Percentiles rank a stretch among this genome's conserved stretches.
phyloP scores from a whole-genome alignment of 2,329 filamentous ascomycete species.

The Pyricularia sp. region DNA sequence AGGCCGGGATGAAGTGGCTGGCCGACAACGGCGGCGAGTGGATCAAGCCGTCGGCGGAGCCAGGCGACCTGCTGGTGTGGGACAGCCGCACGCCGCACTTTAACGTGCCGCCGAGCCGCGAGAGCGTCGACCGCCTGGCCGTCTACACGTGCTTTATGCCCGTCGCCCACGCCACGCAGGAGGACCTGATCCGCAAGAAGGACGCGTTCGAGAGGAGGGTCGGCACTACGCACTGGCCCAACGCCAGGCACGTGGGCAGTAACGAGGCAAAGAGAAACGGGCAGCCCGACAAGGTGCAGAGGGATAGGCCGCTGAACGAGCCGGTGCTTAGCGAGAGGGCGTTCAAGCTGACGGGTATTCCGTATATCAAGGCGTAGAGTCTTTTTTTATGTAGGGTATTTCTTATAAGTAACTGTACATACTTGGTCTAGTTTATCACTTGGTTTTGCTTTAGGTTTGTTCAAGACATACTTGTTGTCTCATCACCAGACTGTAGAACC shows the following conservation, averaged over 20 bases:
- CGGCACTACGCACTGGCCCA: conserved; percentile 34
- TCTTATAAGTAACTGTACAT: background rate
- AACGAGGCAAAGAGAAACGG: conserved; percentile 14
- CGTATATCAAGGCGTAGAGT: conserved; percentile 22
- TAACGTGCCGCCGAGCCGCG: conserved; percentile 23
- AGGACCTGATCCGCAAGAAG: conserved; percentile 30
- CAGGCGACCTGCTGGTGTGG: conserved; percentile 32
- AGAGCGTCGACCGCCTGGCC: conserved; percentile 19
- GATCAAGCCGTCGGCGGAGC: conserved; percentile 25
- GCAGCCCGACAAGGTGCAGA: conserved; percentile 21
- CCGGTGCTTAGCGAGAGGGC: conserved; percentile 28
- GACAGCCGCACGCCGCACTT: conserved; percentile 31
- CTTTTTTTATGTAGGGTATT: background rate
- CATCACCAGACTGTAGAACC: too few species aligned
- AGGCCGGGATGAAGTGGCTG: conserved; percentile 26
- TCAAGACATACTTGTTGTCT: too few species aligned
- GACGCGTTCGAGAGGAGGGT: conserved; percentile 26
- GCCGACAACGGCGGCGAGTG: conserved; percentile 16
- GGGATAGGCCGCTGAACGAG: conserved; percentile 27
- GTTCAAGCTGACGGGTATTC: conserved; percentile 36
- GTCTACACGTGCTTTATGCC: conserved; percentile 32
- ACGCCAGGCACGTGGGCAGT: conserved; percentile 17
- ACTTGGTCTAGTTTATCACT: background rate
- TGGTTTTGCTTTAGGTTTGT: background rate
- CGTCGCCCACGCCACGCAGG: conserved; percentile 25